Base-by-base conservation (phyloP, 345 rosid species). In the Raphanus sativus region DNA sequence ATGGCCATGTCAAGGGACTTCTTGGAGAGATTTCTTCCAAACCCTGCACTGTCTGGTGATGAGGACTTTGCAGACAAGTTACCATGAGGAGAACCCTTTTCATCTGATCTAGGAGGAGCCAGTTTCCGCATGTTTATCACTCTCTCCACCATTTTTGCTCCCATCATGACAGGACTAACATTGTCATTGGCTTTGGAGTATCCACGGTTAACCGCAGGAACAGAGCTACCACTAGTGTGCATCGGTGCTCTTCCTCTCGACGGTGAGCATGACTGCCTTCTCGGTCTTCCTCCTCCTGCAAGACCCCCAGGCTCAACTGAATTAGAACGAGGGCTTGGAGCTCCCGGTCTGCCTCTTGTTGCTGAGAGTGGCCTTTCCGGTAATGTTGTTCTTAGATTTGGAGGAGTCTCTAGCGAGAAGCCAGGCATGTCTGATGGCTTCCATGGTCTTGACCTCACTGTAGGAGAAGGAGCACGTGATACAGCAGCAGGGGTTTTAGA, bases 371-470 rank as follows among this genome's bases (percentile, higher is more conserved):
- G 98, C 69, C 99, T 86, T 52, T 92, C 93, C 2, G 98, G 90
- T 69, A 87, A 64, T 42, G 98, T 78, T 40, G 99, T 95, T 79
- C 98, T 91, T 70, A 95, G 84, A 85, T 95, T 95, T 65, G 99
- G 99, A 45, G 99, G 98, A 63, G 97, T 91, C 78, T 92, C 98
- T 66, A 87, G 87, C 2, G 97, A 95, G 83, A 84, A 95, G 71
- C 99, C 99, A 40, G 98, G 98, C 97, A 95, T 95, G 81, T 92
- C 93, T n/a, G 98, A 89, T 17, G 97, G 99, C 80, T 91, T 95
- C 99, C 99, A 95, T 65, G 97, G 90, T 71, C 96, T 86, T 71
- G 97, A 82, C 83, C 87, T 92, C 69, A 81, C 84, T 4, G 91
- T 84, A 13, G 94, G 98, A 73, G 99, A 92, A 61, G 89, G 76